phyloP scores from a whole-genome alignment of 2,329 filamentous ascomycete species.

The Colletotrichum noveboracense region DNA sequence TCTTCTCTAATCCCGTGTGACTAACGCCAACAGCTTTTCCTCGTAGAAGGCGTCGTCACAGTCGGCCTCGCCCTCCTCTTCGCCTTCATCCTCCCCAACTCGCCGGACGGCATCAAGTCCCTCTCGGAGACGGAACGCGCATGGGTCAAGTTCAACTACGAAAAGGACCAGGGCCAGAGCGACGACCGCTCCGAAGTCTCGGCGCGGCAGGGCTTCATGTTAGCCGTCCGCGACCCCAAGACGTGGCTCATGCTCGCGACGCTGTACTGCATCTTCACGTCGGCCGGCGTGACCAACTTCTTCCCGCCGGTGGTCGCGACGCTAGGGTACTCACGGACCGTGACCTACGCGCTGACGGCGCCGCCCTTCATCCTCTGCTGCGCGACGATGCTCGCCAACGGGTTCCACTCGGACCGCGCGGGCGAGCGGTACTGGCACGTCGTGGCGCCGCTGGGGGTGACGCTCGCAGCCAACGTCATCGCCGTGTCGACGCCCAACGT shows the following conservation, averaged over 20 bases:
- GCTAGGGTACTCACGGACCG: not conserved
- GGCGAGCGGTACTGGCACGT: not conserved
- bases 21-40: not conserved
- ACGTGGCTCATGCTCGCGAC: not conserved
- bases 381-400: not conserved
- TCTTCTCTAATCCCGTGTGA: not conserved
- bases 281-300: not conserved
- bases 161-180: slow-evolving; percentile 5
- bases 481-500: not conserved
- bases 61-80: slow-evolving; percentile 9
- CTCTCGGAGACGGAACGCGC: not conserved
- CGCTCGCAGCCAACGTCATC: not conserved
- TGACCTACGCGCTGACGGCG: not conserved
- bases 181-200: slow-evolving; percentile 3
- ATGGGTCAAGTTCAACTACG: slow-evolving; percentile 12
- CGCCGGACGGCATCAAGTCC: not conserved
- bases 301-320: not conserved
- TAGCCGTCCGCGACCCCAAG: not conserved
- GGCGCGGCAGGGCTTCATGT: slow-evolving; percentile 13
- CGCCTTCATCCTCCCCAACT: slow-evolving; percentile 12
- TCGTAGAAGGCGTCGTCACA: slow-evolving; percentile 10
- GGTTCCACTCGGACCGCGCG: not conserved
- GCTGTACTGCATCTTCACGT: not conserved
- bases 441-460: not conserved
- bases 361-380: not conserved